A percentile compares a stretch with the other conserved stretches of the same genome.
These are phyloP conservation scores for Aspergillus pseudoglaucus DNA, from an alignment of 2,329 filamentous ascomycete species.

Conservation along the genomic window DNA sequence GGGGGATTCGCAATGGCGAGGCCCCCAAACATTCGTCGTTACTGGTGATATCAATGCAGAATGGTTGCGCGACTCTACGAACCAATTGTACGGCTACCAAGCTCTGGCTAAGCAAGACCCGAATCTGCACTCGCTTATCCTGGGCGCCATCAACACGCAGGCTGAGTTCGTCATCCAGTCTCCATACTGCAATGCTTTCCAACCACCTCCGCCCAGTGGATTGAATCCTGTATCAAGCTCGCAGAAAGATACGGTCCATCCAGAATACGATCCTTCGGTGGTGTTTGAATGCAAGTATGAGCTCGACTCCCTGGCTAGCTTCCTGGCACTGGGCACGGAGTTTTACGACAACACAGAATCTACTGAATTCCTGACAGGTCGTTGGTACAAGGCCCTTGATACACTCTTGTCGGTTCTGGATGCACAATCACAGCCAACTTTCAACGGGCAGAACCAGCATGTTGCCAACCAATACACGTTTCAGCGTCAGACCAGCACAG, in stretches of 20 bases:
- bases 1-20: slow-evolving; percentile 65
- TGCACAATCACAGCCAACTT: slow-evolving; percentile 74
- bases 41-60: slow-evolving; percentile 90
- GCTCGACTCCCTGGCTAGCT: slow-evolving; percentile 88
- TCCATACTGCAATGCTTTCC: slow-evolving; percentile 97
- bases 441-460: slow-evolving; percentile 62
- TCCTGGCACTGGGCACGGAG: slow-evolving; percentile 77
- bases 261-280: slow-evolving; percentile 70
- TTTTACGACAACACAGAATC: slow-evolving; percentile 76
- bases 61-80: slow-evolving; percentile 87
- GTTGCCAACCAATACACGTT: slow-evolving; percentile 78
- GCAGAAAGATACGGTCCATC: slow-evolving; percentile 78
- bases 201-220: slow-evolving; percentile 79
- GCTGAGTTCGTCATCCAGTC: slow-evolving; percentile 89
- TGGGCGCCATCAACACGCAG: slow-evolving; percentile 94
- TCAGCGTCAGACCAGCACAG: slow-evolving; percentile 67
- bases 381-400: slow-evolving; percentile 74
- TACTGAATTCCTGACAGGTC: slow-evolving; percentile 66
- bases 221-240: slow-evolving; percentile 67
- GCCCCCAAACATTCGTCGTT: slow-evolving; percentile 85
- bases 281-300: slow-evolving; percentile 99
- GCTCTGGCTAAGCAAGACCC: slow-evolving; percentile 73
- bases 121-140: slow-evolving; percentile 68
- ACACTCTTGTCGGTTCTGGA: slow-evolving; percentile 67
- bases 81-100: slow-evolving; percentile 89